Base-by-base conservation (phyloP, 371 early-diverging fungal species). In the Mucor piriformis region DNA sequence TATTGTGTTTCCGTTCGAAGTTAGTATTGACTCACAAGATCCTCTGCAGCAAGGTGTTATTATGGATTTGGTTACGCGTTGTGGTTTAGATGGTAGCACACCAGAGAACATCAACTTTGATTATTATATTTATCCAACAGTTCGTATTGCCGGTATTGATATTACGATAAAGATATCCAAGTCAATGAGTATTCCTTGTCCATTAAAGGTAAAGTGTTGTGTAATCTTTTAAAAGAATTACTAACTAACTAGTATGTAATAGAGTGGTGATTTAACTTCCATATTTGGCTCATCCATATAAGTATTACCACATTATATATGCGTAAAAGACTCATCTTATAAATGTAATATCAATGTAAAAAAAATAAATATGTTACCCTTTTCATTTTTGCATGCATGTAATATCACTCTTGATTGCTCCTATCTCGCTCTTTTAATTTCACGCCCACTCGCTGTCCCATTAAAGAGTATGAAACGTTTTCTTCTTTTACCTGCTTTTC, bases 121-220 rank as follows among this genome's bases (percentile, higher is more conserved):
- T 57, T 83, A 83, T 49, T 76, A 79, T 34, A 64, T 85, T 42
- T 69, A 68, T 24, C 71, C 78, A 37, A 79, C 78, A 16, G 63
- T 82, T 51, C 70, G 65, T 54, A 63, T 82, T 40, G 50, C 71
- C 35, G 74, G 70, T 24, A 77, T 82, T 61, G 37, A 61, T 40
- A 77, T 82, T 49, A 71, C 72, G 21, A 74, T 73, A 46, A 71
- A 72, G 21, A 68, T 82, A 44, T 57, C 64, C 1, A 61, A 74
- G 52, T 56, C 72, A n/a, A 58, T 72, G 59, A 65, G 57, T 32
- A 54, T 74, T 21, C 49, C 66, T 42, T 74, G 74, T 54, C 74
- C 74, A n/a, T 27, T 54, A 42, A 16, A 54, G 55, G 55, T 54
- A 54, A 54, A 20, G 13, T 33, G 6, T 46, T 21, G 13, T 15